phyloP scores from a whole-genome alignment of 2,329 filamentous ascomycete genomes.

The Geosmithia flava region DNA sequence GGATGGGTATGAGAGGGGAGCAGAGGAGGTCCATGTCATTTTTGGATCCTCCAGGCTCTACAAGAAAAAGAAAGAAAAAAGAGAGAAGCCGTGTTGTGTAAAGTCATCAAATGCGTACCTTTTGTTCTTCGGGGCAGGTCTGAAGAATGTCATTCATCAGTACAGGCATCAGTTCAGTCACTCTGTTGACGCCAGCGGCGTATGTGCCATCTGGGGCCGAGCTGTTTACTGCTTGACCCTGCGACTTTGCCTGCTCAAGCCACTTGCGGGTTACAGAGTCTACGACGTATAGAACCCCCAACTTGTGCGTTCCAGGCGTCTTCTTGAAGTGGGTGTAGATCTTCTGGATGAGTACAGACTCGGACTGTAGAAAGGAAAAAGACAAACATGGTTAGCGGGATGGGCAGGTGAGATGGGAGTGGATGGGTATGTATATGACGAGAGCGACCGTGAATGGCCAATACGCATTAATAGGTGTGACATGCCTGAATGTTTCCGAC shows the following conservation, averaged over 20 bases:
- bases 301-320: constrained; percentile 86
- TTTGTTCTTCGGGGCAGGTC: constrained; percentile 83
- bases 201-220: constrained; percentile 82
- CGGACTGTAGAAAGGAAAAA: constrained; percentile 47
- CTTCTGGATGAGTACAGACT: constrained; percentile 90
- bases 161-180: constrained; percentile 85
- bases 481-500: constrained; percentile 80
- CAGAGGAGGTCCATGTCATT: background rate
- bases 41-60: background rate
- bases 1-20: background rate
- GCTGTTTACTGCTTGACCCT: constrained; percentile 70
- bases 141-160: constrained; percentile 94
- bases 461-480: background rate
- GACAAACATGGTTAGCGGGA: background rate
- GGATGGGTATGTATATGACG: background rate
- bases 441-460: background rate
- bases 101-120: constrained; percentile 50
- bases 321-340: constrained; percentile 97
- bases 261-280: constrained; percentile 98
- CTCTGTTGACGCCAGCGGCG: constrained; percentile 89
- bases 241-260: constrained; percentile 86
- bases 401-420: constrained; percentile 1
- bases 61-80: background rate
- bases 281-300: constrained; percentile 99
- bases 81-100: constrained; percentile 12